Conservation (phyloP, 2,329 filamentous ascomycete genomes). For the Xylaria sp. region DNA sequence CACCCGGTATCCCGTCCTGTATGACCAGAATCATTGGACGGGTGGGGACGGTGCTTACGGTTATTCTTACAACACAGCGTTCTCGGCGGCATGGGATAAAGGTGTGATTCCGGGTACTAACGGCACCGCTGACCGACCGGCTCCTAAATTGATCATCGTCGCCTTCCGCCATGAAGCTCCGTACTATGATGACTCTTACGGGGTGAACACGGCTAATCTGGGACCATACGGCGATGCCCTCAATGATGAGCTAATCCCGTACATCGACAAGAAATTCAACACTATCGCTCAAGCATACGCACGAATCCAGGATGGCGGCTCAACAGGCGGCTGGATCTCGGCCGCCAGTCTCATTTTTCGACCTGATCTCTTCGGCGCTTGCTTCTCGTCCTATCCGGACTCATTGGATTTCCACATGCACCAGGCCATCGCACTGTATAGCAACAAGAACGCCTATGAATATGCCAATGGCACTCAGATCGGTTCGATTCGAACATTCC, state of each 20-base stretch:
- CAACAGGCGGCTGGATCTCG: conserved; percentile 42
- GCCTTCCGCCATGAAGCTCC: conserved; percentile 42
- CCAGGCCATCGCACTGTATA: conserved; percentile 41
- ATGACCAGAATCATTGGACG: conserved; percentile 41
- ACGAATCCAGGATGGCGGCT: conserved; percentile 42
- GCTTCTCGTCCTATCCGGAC: conserved; percentile 44
- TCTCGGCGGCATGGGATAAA: conserved; percentile 38
- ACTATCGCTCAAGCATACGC: conserved; percentile 41
- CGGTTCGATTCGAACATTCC: conserved; percentile 36
- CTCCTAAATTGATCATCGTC: conserved; percentile 41
- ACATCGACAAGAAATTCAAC: conserved; percentile 40
- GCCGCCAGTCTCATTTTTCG: conserved; percentile 40
- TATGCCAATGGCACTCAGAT: conserved; percentile 31
- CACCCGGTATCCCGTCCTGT: conserved; percentile 41
- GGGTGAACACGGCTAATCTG: conserved; percentile 42
- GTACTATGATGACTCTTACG: conserved; percentile 44
- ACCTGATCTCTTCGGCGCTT: conserved; percentile 43
- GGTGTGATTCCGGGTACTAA: conserved; percentile 36
- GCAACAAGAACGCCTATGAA: conserved; percentile 40
- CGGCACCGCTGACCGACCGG: conserved; percentile 26
- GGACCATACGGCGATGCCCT: conserved; percentile 43
- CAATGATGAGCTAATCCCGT: conserved; percentile 43
- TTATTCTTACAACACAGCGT: conserved; percentile 29
- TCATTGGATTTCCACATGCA: conserved; percentile 40
- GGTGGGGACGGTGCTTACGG: conserved; percentile 33